Conservation (phyloP, 2,329 filamentous ascomycete genomes). For the Geoglossum cookeanum region DNA sequence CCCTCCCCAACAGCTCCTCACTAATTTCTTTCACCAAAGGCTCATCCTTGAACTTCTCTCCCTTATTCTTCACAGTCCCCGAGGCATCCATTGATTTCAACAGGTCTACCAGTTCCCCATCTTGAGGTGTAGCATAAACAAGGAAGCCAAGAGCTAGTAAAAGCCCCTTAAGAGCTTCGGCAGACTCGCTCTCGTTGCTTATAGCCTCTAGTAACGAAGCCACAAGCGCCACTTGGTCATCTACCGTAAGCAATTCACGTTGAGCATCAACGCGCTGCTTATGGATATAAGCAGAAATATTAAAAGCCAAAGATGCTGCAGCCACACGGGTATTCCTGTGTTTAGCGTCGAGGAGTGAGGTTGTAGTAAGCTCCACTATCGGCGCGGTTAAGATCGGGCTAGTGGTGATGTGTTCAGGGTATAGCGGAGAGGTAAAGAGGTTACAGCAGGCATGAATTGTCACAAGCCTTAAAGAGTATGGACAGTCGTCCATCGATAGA, state of each 20-base stretch:
- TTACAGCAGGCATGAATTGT: slow-evolving; percentile 73
- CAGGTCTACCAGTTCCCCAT: slow-evolving; percentile 65
- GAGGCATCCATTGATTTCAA: slow-evolving; percentile 57
- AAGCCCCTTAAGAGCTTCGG: slow-evolving; percentile 58
- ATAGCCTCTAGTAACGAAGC: slow-evolving; percentile 67
- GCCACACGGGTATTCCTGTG: slow-evolving; percentile 61
- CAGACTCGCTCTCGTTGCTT: slow-evolving; percentile 28
- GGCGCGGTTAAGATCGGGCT: slow-evolving; percentile 32
- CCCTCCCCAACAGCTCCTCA: slow-evolving; percentile 8
- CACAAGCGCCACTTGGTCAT: slow-evolving; percentile 60
- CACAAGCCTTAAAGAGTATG: slow-evolving; percentile 69
- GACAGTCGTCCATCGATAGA: slow-evolving; percentile 28
- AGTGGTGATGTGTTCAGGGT: slow-evolving; percentile 41
- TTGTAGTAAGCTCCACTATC: slow-evolving; percentile 51
- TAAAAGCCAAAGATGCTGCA: slow-evolving; percentile 67
- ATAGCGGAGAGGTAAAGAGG: slow-evolving; percentile 59
- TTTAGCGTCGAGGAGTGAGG: slow-evolving; percentile 58
- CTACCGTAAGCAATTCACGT: slow-evolving; percentile 41
- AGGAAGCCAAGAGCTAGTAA: slow-evolving; percentile 59
- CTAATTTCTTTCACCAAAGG: slow-evolving; percentile 15
- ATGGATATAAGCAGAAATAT: slow-evolving; percentile 54
- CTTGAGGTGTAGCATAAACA: slow-evolving; percentile 46
- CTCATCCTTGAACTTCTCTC: slow-evolving; percentile 16
- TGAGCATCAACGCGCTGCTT: slow-evolving; percentile 39
- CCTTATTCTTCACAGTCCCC: slow-evolving; percentile 36